Evolutionary conservation across 345 rosid species (phyloP).

Genomic region (Heritiera littoralis): DNA sequence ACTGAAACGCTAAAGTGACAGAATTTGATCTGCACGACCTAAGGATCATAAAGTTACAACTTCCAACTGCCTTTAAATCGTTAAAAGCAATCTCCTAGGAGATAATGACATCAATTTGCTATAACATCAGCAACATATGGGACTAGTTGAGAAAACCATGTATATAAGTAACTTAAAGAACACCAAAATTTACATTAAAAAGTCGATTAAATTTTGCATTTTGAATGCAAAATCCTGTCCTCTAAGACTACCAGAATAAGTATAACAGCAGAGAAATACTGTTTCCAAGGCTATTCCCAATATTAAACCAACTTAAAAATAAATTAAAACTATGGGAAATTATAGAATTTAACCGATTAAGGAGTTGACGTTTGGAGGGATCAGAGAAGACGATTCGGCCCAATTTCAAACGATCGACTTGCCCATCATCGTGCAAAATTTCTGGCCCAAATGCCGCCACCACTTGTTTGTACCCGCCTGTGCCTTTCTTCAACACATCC

Average conservation of each 20-base stretch:
- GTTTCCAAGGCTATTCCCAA: not conserved
- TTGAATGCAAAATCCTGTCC: not conserved
- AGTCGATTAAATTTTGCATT: not conserved
- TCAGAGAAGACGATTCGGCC: conserved; percentile 89
- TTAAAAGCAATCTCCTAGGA: not conserved
- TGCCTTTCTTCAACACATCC: conserved; percentile 69
- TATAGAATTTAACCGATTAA: conserved; percentile 52
- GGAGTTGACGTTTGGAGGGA: conserved; percentile 70
- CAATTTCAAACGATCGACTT: conserved; percentile 68
- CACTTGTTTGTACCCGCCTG: conserved; percentile 60
- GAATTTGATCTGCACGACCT: conserved; percentile 4
- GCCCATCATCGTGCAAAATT: conserved; percentile 55
- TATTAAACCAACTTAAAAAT: not conserved
- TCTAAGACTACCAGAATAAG: not conserved
- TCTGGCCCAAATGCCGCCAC: conserved; percentile 65
- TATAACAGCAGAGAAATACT: not conserved
- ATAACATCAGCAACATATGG: not conserved
- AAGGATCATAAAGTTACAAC: not conserved
- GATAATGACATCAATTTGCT: conserved; percentile 3
- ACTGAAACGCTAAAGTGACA: not conserved
- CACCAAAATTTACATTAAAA: not conserved
- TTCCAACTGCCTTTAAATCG: not conserved
- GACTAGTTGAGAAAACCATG: not conserved
- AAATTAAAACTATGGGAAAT: not conserved
- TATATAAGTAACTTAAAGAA: not conserved